Conservation (phyloP, 768 basidiomycete species). For the Lentinula raphanica region DNA sequence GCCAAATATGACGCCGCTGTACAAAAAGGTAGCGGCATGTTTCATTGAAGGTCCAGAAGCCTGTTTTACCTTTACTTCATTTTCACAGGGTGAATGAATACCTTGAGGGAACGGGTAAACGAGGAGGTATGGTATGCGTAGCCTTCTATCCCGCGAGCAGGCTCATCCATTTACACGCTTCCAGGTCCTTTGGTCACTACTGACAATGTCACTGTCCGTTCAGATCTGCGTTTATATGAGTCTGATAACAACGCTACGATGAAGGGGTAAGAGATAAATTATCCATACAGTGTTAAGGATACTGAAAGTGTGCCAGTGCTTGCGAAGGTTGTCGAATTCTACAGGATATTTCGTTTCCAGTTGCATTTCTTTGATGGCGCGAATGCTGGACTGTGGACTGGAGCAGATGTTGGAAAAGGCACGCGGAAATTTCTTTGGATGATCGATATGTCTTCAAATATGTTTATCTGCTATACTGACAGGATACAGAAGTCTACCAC, state of each 20-base stretch:
- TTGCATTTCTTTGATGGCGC: slow-evolving; percentile 11
- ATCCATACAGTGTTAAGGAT: neutral
- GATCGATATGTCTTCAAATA: neutral
- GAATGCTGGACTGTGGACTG: slow-evolving; percentile 14
- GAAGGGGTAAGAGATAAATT: slow-evolving; percentile 8
- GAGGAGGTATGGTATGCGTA: slow-evolving; percentile 12
- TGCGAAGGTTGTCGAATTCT: neutral
- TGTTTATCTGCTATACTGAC: neutral
- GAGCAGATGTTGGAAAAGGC: too few relatives aligned
- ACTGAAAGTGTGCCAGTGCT: neutral
- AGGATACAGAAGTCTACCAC: neutral
- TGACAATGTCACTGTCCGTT: slow-evolving; percentile 18
- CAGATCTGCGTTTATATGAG: slow-evolving; percentile 18
- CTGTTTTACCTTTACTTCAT: too few relatives aligned
- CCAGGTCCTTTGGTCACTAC: slow-evolving; percentile 17
- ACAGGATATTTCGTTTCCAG: slow-evolving; percentile 7
- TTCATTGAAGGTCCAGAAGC: too few relatives aligned
- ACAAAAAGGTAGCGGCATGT: slow-evolving; percentile 10
- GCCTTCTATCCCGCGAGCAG: slow-evolving; percentile 4
- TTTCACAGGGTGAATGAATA: slow-evolving; percentile 11
- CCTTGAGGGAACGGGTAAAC: slow-evolving; percentile 6
- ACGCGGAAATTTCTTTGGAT: neutral
- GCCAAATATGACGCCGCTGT: neutral
- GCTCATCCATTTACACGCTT: neutral
- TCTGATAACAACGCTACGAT: slow-evolving; percentile 19